Evolutionary conservation across 176 grass and related monocot species (phyloP), one percentile per base, ranked within the genome.

Genomic region (Raddia distichophylla): DNA sequence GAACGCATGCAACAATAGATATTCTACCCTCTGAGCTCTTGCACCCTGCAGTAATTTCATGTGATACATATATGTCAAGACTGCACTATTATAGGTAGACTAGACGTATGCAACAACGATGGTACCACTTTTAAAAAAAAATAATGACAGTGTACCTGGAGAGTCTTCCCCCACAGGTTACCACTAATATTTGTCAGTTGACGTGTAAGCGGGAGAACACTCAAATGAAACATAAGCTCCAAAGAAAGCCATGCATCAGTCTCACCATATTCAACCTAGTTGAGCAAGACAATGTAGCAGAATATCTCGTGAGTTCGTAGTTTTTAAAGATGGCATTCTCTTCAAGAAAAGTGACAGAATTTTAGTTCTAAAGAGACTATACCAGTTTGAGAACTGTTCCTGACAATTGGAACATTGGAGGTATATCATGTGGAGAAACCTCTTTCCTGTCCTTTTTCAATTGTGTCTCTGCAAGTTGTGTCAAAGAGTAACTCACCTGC

Each of bases 191-290:
- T 99, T 67, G 93, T 99, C 56, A 99, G 70, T 84, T 95, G 96
- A 17, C 96, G 86, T 80, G 93, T 93, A 78, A 99, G 89, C 2
- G 91, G 96, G 7, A 99, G 88, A 85, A 94, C 84, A 86, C 96
- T 99, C 71, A 99, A 86, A 69, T 99, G 91, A 88, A 99, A 93
- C 96, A 99, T 93, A 45, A 99, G 89, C 84, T 99, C 91, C 82
- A 95, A 82, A 59, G 96, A 95, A 73, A 99, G 91, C 85, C 87
- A 95, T 44, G 96, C 96, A 86, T 99, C 93, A 75, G 89, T 91
- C 86, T 99, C 93, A 35, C 96, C 85, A 37, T 78, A 95, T 83
- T 91, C 89, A 81, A 90, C 91, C 96, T 99, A 91, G 8, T 71
- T 86, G 55, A 70, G 76, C 42, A 53, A 59, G 74, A 77, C 10